A percentile compares a stretch with the other conserved stretches of the same genome.
Conservation (phyloP, 768 basidiomycete genomes). For the Pleurotus salmoneostramineus region DNA sequence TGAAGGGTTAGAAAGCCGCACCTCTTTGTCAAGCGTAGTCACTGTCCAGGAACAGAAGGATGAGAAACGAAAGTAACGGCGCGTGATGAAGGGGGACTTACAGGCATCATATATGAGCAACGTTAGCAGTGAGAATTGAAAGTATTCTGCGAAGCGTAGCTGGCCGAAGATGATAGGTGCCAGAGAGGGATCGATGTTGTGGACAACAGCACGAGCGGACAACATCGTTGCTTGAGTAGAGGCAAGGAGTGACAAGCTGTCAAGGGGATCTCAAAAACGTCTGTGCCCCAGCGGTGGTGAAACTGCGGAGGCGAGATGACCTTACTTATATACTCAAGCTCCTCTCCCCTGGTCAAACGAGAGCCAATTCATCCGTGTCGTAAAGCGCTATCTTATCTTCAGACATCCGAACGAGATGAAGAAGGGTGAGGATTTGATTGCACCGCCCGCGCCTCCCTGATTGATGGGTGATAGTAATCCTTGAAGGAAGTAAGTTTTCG, state of each 20-base stretch:
- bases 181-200: not conserved
- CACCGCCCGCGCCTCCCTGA: not conserved
- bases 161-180: conserved; percentile 1
- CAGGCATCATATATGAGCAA: conserved; percentile 1
- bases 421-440: not conserved
- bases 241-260: not conserved
- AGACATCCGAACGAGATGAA: not conserved
- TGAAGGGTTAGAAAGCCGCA: not conserved
- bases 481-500: not conserved
- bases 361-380: not conserved
- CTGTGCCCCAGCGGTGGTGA: not conserved
- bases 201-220: not conserved
- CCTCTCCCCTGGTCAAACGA: too few species aligned
- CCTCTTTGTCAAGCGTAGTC: conserved; percentile 7
- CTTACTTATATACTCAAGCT: not conserved
- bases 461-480: not conserved
- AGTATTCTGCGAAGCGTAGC: conserved; percentile 4
- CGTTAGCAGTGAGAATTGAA: conserved; percentile 1
- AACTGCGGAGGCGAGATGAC: not conserved
- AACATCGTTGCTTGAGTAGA: not conserved
- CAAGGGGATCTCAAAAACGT: not conserved
- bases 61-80: too few species aligned
- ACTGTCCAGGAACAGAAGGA: not conserved
- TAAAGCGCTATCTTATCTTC: not conserved
- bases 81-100: not conserved